phyloP scores from a whole-genome alignment of 768 basidiomycete genomes.

The Tulasnella sp. region DNA sequence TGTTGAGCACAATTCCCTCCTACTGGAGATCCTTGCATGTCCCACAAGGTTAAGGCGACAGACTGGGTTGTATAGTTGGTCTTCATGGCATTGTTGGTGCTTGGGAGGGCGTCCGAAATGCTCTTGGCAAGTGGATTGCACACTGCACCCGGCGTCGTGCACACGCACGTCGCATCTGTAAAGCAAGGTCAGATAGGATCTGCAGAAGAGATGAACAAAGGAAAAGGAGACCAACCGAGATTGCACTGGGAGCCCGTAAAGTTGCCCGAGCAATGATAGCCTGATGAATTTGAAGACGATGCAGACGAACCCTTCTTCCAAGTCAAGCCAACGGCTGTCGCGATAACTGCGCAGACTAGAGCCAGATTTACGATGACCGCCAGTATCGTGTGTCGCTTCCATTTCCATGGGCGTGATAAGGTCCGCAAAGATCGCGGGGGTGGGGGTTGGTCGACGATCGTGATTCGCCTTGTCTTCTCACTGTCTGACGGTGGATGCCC shows the following conservation, averaged over 20 bases:
- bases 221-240: conserved; percentile 45
- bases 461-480: not conserved
- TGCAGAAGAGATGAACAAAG: not conserved
- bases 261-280: conserved; percentile 40
- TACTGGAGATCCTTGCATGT: conserved; percentile 45
- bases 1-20: conserved; percentile 51
- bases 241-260: conserved; percentile 51
- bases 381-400: conserved; percentile 13
- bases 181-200: conserved; percentile 9
- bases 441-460: not conserved
- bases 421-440: not conserved
- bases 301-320: conserved; percentile 30
- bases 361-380: conserved; percentile 25
- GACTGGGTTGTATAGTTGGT: conserved; percentile 44
- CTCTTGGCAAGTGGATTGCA: conserved; percentile 55
- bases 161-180: conserved; percentile 60
- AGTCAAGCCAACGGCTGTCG: conserved; percentile 39
- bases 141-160: conserved; percentile 44
- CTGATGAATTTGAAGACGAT: not conserved
- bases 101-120: conserved; percentile 48
- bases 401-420: conserved; percentile 4
- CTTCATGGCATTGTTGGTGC: conserved; percentile 47
- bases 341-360: conserved; percentile 35
- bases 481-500: not conserved
- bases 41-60: conserved; percentile 52